Conservation (phyloP, 768 basidiomycete genomes). For the Hypholoma fasciculare region DNA sequence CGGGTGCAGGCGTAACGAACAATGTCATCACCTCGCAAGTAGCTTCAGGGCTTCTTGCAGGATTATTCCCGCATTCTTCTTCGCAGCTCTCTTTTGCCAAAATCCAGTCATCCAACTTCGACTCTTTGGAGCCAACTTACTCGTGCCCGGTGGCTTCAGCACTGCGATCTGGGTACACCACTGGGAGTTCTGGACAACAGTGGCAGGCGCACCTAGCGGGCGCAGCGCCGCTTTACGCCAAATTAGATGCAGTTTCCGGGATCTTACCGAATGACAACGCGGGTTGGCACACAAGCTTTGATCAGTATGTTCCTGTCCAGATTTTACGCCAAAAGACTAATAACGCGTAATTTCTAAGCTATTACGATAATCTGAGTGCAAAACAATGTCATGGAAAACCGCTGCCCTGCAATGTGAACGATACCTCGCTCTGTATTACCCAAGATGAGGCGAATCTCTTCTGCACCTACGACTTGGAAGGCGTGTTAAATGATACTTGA, state of each 20-base stretch:
- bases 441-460: constrained; percentile 32
- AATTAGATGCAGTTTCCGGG: constrained; percentile 44
- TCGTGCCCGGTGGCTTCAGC: constrained; percentile 38
- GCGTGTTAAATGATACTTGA: neutral
- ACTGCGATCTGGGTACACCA: constrained; percentile 35
- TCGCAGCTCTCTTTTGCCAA: constrained; percentile 28
- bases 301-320: constrained; percentile 33
- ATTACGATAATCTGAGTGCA: constrained; percentile 52
- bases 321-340: no score
- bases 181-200: constrained; percentile 30
- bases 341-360: constrained; percentile 27
- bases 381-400: constrained; percentile 49
- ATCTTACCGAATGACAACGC: constrained; percentile 35
- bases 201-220: constrained; percentile 44
- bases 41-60: constrained; percentile 43
- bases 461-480: no score
- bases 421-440: constrained; percentile 42
- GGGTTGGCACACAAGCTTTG: constrained; percentile 52
- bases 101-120: constrained; percentile 40
- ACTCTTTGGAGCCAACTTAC: constrained; percentile 49
- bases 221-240: constrained; percentile 37
- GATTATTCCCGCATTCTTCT: constrained; percentile 41
- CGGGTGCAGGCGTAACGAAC: constrained; percentile 45
- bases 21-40: constrained; percentile 56
- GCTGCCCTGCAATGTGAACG: constrained; percentile 46